Conservation (phyloP, 2,329 filamentous ascomycete genomes). For the Cladosporium oxysporum region DNA sequence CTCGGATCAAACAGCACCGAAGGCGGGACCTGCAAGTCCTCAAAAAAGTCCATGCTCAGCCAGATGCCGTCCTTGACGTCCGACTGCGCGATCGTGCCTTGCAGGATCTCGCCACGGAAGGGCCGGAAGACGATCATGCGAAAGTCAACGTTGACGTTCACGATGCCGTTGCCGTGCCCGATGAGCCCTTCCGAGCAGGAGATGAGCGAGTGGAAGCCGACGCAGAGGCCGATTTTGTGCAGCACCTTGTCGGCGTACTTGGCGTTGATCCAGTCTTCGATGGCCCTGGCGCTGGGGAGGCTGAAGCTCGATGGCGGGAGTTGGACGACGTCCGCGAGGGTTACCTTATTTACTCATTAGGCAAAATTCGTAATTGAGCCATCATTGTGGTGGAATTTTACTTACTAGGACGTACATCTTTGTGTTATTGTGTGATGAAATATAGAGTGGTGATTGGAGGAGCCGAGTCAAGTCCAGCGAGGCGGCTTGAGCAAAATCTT, state of each 20-base stretch:
- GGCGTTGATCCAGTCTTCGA: conserved; percentile 94
- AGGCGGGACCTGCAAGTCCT: conserved; percentile 79
- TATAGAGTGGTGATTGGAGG: background rate
- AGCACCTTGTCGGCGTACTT: conserved; percentile 97
- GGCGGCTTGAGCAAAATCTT: conserved; percentile 17
- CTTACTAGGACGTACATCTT: conserved; percentile 45
- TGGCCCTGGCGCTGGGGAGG: conserved; percentile 77
- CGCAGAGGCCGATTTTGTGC: conserved; percentile 89
- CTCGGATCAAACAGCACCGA: conserved; percentile 74
- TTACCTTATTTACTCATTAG: conserved; percentile 64
- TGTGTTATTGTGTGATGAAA: background rate
- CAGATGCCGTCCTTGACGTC: conserved; percentile 62
- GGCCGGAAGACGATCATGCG: conserved; percentile 91
- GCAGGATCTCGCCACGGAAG: conserved; percentile 90
- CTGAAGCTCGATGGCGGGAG: conserved; percentile 87
- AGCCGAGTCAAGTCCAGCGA: conserved; percentile 10
- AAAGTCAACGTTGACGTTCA: conserved; percentile 96
- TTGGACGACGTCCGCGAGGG: conserved; percentile 90
- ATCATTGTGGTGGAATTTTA: background rate
- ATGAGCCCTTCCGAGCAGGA: conserved; percentile 91
- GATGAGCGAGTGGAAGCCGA: conserved; percentile 88
- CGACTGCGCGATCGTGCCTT: conserved; percentile 81
- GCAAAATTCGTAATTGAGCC: background rate
- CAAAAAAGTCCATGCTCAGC: conserved; percentile 85
- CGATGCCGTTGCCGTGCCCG: conserved; percentile 85